These are phyloP conservation scores for Colletotrichum somersetense DNA, from an alignment of 2,329 filamentous ascomycete species.

Conservation along the genomic window DNA sequence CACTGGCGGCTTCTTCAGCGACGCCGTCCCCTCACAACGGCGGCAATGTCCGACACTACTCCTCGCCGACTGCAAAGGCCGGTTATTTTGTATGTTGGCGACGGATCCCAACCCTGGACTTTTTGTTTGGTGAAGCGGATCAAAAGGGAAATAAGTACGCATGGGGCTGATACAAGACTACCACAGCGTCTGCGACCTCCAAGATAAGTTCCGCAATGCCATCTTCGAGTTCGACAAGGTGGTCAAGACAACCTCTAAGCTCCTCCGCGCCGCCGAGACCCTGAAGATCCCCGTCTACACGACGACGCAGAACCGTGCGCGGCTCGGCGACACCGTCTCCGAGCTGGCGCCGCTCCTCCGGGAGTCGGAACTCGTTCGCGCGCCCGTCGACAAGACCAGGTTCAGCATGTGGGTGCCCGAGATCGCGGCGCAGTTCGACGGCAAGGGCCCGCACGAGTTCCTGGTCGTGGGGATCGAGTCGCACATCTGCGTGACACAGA, in stretches of 20 bases:
- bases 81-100: conserved; percentile 39
- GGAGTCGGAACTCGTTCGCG: conserved; percentile 51
- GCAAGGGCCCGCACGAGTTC: conserved; percentile 62
- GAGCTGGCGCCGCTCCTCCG: conserved; percentile 72
- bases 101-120: neutral
- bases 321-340: conserved; percentile 83
- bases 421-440: conserved; percentile 59
- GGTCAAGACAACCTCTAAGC: conserved; percentile 76
- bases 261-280: conserved; percentile 73
- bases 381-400: conserved; percentile 83
- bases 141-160: no score
- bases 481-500: conserved; percentile 96
- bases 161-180: neutral
- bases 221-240: conserved; percentile 90
- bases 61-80: conserved; percentile 40
- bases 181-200: conserved; percentile 88
- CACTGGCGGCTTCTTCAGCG: neutral
- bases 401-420: conserved; percentile 90
- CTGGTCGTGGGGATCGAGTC: conserved; percentile 92
- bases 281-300: conserved; percentile 84
- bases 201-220: conserved; percentile 88
- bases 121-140: neutral
- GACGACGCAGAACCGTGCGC: conserved; percentile 85
- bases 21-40: conserved; percentile 30
- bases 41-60: conserved; percentile 34